Evolutionary conservation across 2,329 filamentous ascomycete genomes (phyloP).

Genomic region (Fusarium ambrosium): DNA sequence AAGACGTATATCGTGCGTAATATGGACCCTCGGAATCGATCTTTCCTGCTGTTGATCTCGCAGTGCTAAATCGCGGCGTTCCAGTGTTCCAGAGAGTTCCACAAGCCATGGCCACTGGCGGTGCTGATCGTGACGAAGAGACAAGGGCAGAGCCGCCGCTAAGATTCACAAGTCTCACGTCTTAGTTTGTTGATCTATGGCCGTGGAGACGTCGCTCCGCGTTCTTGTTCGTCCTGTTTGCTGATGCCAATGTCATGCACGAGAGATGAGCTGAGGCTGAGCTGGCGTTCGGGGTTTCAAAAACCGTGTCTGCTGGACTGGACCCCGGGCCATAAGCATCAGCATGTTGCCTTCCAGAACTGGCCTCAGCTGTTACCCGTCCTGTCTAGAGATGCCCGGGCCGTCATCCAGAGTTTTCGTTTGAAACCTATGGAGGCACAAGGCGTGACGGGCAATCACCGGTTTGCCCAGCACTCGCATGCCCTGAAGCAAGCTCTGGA

Average conservation of each 20-base stretch:
- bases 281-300: conserved; percentile 26
- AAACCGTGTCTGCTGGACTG: conserved; percentile 12
- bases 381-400: background rate
- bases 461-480: conserved; percentile 21
- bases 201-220: conserved; percentile 14
- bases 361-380: background rate
- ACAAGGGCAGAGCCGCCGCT: conserved; percentile 40
- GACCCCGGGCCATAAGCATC: conserved; percentile 12
- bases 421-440: conserved; percentile 26
- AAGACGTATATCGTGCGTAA: conserved; percentile 16
- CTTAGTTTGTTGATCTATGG: conserved; percentile 5
- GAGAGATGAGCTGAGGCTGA: conserved; percentile 36
- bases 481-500: conserved; percentile 11
- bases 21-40: conserved; percentile 21
- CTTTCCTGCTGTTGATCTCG: conserved; percentile 13
- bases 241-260: conserved; percentile 17
- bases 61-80: conserved; percentile 19
- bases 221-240: conserved; percentile 16
- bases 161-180: conserved; percentile 18
- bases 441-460: conserved; percentile 20
- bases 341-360: conserved; percentile 3
- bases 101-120: conserved; percentile 19
- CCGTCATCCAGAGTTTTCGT: conserved; percentile 3
- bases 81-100: conserved; percentile 33
- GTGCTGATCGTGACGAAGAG: conserved; percentile 35